A percentile compares a stretch with the other conserved stretches of the same genome.
These are phyloP conservation scores for Lepidium sativum DNA, from an alignment of 345 rosid species.

Conservation along the genomic window DNA sequence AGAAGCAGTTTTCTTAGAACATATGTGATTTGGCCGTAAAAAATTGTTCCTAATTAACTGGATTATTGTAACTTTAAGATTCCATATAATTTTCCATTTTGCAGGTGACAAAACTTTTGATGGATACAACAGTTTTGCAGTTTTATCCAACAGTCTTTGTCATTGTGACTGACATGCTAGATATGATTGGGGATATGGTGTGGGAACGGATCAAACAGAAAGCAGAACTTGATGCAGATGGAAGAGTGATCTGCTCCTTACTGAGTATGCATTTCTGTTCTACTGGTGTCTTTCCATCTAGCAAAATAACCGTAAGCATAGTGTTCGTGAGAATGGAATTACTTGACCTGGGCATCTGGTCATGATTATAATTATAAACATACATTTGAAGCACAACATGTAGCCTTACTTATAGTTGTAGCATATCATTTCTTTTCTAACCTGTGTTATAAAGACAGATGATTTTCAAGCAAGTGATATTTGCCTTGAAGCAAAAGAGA, in stretches of 20 bases:
- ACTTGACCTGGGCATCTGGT: neutral
- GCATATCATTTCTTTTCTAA: slow-evolving; percentile 4
- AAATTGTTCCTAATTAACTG: neutral
- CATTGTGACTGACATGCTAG: slow-evolving; percentile 70
- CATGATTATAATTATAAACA: neutral
- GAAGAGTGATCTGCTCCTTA: slow-evolving; percentile 38
- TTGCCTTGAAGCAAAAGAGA: slow-evolving; percentile 72
- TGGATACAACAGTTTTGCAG: slow-evolving; percentile 79
- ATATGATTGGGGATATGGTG: slow-evolving; percentile 88
- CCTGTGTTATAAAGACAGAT: slow-evolving; percentile 39
- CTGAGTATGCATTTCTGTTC: slow-evolving; percentile 38
- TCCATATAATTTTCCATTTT: slow-evolving; percentile 8
- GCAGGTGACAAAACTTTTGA: slow-evolving; percentile 85
- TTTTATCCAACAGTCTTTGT: slow-evolving; percentile 92
- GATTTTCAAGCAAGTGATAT: slow-evolving; percentile 58
- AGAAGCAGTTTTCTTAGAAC: neutral
- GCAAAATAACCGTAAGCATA: neutral
- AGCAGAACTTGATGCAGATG: slow-evolving; percentile 72
- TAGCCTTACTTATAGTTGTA: slow-evolving; percentile 3
- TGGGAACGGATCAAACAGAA: slow-evolving; percentile 81
- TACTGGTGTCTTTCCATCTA: neutral
- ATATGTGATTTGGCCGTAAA: neutral
- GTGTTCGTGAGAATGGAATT: neutral
- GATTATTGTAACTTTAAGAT: neutral
- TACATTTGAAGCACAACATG: neutral